A percentile compares a stretch with the other conserved stretches of the same genome.
These are phyloP conservation scores for Lactarius tabidus DNA, from an alignment of 768 basidiomycete genomes.

Conservation along the genomic window DNA sequence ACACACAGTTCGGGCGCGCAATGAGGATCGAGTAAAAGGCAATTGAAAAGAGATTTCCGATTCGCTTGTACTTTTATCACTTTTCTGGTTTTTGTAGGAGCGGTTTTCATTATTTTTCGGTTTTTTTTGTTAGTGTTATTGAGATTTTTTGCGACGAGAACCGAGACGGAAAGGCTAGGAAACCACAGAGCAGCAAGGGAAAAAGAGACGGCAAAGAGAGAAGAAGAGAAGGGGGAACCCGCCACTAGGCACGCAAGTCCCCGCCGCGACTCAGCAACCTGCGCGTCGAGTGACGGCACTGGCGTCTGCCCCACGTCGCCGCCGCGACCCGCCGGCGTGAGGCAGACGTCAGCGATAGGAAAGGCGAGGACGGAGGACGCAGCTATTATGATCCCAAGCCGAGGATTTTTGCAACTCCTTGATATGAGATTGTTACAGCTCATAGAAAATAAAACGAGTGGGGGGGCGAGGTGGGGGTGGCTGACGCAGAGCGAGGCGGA, in stretches of 20 bases:
- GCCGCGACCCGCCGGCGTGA: conserved; percentile 18
- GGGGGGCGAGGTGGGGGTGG: not conserved
- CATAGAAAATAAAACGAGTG: not conserved
- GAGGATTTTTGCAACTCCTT: not conserved
- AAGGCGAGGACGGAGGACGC: not conserved
- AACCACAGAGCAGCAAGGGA: not conserved
- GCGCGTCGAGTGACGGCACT: conserved; percentile 10
- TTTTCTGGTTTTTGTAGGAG: not conserved
- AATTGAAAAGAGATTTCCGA: not conserved
- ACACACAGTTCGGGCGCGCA: not conserved
- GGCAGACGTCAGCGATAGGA: conserved; percentile 5
- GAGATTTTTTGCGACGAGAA: not conserved
- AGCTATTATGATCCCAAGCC: conserved; percentile 5
- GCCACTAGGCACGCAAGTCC: conserved; percentile 4
- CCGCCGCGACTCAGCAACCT: conserved; percentile 16
- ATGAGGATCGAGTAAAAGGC: not conserved
- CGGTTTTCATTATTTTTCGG: not conserved
- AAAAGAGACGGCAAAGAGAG: not conserved
- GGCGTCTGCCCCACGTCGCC: conserved; percentile 13
- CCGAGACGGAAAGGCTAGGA: not conserved
- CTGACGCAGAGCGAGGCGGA: not conserved
- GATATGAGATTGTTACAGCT: not conserved
- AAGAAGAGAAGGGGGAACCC: not conserved
- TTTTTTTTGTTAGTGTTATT: not conserved
- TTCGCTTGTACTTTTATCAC: not conserved